Conservation (phyloP, 1,139 yeast genomes). For the Geotrichum siamense region DNA sequence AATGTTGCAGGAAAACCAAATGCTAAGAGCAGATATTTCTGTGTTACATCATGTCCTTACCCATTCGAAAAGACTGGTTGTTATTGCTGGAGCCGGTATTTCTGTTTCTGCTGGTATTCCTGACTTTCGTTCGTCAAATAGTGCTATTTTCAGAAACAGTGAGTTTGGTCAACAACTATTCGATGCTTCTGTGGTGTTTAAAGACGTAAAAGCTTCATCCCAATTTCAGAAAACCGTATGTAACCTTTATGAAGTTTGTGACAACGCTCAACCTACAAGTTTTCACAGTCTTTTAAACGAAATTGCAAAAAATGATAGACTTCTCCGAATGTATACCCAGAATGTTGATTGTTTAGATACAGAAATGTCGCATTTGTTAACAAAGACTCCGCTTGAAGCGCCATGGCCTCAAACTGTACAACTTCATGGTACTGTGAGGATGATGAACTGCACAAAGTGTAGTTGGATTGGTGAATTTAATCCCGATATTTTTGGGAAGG, state of each 20-base stretch:
- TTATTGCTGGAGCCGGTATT: constrained; percentile 79
- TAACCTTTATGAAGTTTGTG: constrained; percentile 51
- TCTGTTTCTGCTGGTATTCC: constrained; percentile 90
- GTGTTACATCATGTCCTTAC: constrained; percentile 30
- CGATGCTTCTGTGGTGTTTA: constrained; percentile 64
- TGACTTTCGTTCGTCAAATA: constrained; percentile 74
- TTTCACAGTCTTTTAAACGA: constrained; percentile 60
- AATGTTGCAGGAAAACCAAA: neutral
- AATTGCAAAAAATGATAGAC: constrained; percentile 54
- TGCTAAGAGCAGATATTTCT: constrained; percentile 23
- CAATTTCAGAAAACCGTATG: constrained; percentile 70
- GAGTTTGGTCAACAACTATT: constrained; percentile 67
- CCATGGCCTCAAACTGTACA: constrained; percentile 56
- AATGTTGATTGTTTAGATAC: constrained; percentile 44
- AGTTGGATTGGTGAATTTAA: constrained; percentile 42
- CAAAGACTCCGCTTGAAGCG: constrained; percentile 42
- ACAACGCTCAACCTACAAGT: constrained; percentile 57
- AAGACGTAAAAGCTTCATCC: constrained; percentile 52
- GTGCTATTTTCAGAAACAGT: constrained; percentile 50
- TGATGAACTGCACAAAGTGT: constrained; percentile 72
- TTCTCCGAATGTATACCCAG: constrained; percentile 55
- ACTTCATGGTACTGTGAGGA: constrained; percentile 69
- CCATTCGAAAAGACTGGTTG: constrained; percentile 35
- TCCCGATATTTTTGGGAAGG: constrained; percentile 34
- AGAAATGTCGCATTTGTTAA: constrained; percentile 41